Evolutionary conservation across 2,329 filamentous ascomycete species (phyloP).

Genomic region (Botrytis tulipae): DNA sequence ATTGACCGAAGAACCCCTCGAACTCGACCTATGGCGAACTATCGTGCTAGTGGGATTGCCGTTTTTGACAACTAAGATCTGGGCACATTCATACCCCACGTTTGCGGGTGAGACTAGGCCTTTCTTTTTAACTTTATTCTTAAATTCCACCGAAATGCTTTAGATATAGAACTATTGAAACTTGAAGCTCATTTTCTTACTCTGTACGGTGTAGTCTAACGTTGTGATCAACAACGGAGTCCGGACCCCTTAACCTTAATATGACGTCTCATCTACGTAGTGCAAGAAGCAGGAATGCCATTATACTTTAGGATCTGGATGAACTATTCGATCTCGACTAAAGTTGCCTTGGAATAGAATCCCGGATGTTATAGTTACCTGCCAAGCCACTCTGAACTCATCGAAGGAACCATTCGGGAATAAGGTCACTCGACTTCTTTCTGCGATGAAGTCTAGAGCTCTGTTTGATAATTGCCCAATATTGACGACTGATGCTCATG

Average conservation of each 20-base stretch:
- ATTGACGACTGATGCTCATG: neutral
- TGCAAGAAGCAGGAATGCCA: neutral
- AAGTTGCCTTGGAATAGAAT: neutral
- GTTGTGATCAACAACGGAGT: neutral
- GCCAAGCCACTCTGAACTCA: neutral
- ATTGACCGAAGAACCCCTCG: neutral
- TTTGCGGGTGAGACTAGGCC: neutral
- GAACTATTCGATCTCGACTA: neutral
- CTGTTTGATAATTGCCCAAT: neutral
- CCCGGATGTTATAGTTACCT: neutral
- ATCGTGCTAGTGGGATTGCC: neutral
- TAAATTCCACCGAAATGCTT: neutral
- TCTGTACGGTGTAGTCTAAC: neutral
- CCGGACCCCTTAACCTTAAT: neutral
- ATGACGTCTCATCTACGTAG: neutral
- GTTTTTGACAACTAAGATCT: neutral
- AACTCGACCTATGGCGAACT: neutral
- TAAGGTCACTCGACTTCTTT: neutral
- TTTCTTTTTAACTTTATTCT: neutral
- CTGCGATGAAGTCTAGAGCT: neutral
- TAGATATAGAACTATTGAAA: neutral
- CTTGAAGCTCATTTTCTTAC: neutral
- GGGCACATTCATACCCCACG: neutral
- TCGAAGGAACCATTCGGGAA: neutral
- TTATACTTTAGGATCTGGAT: neutral